Conservation (phyloP, 2,329 filamentous ascomycete species). For the Arthroderma sp. region DNA sequence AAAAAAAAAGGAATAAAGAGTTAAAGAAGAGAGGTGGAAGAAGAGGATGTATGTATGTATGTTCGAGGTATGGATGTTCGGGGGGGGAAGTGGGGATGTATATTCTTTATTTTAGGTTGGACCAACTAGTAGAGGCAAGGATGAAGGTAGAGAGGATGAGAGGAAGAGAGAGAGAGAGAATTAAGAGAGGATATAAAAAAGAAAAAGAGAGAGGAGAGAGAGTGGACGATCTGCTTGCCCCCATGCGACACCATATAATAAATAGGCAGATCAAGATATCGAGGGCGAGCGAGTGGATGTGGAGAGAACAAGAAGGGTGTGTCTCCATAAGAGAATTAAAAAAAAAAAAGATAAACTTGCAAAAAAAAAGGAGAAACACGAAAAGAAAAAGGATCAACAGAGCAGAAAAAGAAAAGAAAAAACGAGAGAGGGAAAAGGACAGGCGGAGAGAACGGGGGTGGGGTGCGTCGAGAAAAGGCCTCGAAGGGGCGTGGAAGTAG, state of each 20-base stretch:
- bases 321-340: not conserved
- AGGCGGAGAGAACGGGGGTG: not conserved
- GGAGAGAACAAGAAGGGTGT: not conserved
- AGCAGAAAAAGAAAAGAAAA: slow-evolving; percentile 6
- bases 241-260: no score
- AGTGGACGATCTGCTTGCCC: not conserved
- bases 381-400: slow-evolving; percentile 12
- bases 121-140: not conserved
- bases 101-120: no score
- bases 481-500: not conserved
- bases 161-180: not conserved
- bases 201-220: slow-evolving; percentile 4
- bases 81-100: no score
- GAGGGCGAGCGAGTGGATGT: not conserved
- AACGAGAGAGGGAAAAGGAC: slow-evolving; percentile 2
- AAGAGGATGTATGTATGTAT: slow-evolving; percentile 1
- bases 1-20: slow-evolving; percentile 2
- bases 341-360: not conserved
- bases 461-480: not conserved
- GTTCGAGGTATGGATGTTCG: no score
- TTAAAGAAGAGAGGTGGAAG: not conserved
- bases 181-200: not conserved
- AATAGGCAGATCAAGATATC: not conserved
- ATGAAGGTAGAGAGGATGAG: not conserved
- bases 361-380: slow-evolving; percentile 7